Base-by-base conservation (phyloP, 2,329 filamentous ascomycete species). In the Geosmithia flava region DNA sequence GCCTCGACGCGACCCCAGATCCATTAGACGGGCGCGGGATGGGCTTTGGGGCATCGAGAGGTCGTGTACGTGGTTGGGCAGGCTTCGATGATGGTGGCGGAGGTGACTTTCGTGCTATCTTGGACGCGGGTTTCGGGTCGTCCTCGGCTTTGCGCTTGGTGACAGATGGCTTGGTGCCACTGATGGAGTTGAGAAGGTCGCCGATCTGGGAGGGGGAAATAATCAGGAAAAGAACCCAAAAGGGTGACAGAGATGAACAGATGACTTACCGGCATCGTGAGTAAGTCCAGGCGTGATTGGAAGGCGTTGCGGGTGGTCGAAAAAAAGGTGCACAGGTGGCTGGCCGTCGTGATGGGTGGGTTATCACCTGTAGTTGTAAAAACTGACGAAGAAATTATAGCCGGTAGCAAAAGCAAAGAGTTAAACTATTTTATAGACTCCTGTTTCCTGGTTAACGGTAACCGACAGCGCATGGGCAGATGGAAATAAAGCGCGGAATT, bases 121-220 rank as follows among this genome's bases (percentile, higher is more conserved):
- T 80, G 33, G 61, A 57, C 27, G 59, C 60, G 47, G 58, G 60
- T 42, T 62, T 62, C 29, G 72, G 58, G 48, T 78, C 72, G 50
- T 74, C 68, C 37, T 75, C 72, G 45, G 76, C 73, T 58, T 81
- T 83, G 53, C 79, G 72, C 62, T 83, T 83, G 39, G 67, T 37
- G 43, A 59, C 55, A 15, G 70, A 56, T 55, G 69, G 63, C 58
- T 72, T 69, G 52, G 71, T 70, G 57, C 78, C 79, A 53, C 69
- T 76, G 54, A 83, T 83, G 59, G 78, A 74, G 54, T 77, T 79
- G 33, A 80, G 68, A n/a, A 80, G 65, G 53, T 79, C 75, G 51
- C 70, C 64, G 55, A 80, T 52, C 51, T 52, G 10, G n/a, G 2
- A 44, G 23, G 42, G n/a, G 8, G 4, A n/a, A 19, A 11, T 27